phyloP scores from a whole-genome alignment of 2,329 filamentous ascomycete species.

The Neodidymelliopsis sp. region DNA sequence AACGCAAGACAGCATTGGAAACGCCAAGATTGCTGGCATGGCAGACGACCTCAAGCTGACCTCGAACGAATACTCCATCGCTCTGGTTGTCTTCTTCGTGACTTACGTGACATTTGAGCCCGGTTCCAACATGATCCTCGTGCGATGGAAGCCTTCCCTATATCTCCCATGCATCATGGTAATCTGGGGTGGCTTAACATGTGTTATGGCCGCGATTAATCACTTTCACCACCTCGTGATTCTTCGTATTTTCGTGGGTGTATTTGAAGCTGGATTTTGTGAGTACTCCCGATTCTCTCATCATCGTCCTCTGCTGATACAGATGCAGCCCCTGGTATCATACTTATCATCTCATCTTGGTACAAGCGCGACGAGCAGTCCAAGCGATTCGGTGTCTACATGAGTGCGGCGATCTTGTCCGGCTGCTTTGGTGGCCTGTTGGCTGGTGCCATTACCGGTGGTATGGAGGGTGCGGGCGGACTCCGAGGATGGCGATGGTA shows the following conservation, averaged over 20 bases:
- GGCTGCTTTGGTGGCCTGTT: conserved; percentile 63
- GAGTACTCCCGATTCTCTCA: not conserved
- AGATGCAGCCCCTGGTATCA: conserved; percentile 58
- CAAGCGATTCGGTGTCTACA: conserved; percentile 64
- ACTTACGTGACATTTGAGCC: conserved; percentile 62
- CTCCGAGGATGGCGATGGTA: conserved; percentile 62
- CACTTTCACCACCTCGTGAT: conserved; percentile 59
- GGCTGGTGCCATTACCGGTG: conserved; percentile 58
- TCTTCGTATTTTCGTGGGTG: conserved; percentile 63
- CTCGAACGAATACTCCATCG: conserved; percentile 60
- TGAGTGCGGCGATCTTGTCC: conserved; percentile 64
- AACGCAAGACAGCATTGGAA: conserved; percentile 51
- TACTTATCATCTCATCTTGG: conserved; percentile 65
- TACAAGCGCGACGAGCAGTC: conserved; percentile 66
- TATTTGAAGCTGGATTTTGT: conserved; percentile 61
- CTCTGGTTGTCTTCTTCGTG: conserved; percentile 63
- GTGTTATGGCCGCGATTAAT: conserved; percentile 59
- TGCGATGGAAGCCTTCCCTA: conserved; percentile 57
- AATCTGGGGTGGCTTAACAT: conserved; percentile 60
- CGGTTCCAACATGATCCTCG: conserved; percentile 63
- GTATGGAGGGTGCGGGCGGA: conserved; percentile 56
- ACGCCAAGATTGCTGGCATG: conserved; percentile 62
- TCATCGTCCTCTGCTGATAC: too few relatives aligned
- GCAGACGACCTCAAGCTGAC: conserved; percentile 54
- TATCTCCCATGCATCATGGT: conserved; percentile 62